Base-by-base conservation (phyloP, 331 rosid genomes). In the Malus hybrid region DNA sequence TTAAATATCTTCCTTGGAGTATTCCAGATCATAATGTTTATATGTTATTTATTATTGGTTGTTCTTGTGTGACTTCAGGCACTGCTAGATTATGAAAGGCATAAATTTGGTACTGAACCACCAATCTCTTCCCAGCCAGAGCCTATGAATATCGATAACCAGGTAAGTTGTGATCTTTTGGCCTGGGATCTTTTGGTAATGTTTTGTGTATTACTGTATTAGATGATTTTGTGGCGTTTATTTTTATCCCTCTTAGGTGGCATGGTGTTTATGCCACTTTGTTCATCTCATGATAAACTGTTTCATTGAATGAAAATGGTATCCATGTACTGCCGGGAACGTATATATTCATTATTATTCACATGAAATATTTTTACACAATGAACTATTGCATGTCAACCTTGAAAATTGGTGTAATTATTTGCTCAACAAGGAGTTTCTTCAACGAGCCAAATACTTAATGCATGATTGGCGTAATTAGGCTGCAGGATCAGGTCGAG, bases 31-130 rank as follows among this genome's bases (percentile, higher is more conserved):
- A 8, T 15, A 31, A 60, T 66, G 75, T 56, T 63, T 39, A 22
- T 68, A 67, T 61, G 79, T 57, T 88, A 28, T 39, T 69, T 60
- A 57, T 66, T 64, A 48, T 31, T 68, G 69, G 14, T 65, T 42
- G 55, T 72, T 66, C 68, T 28, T 61, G 52, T 77, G 22, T 74
- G 74, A 60, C 77, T 80, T 73, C 87, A 95, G 99, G 97, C 97
- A 13, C 97, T 95, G 65, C 96, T 95, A 82, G 97, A 92, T 86
- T 95, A 92, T 73, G 99, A 92, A 87, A 92, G 93, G 81, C 90
- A 95, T 85, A 89, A 87, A 75, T 78, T 67, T 65, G 97, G 97
- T 57, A 92, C 88, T 54, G 93, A 90, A 78, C 90, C 90, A 33
- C 93, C 97, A 54, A 70, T 92, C 80, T 82, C 88, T 81, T 80